Base-by-base conservation (phyloP, 2,329 filamentous ascomycete species). In the Penicillium expansum region DNA sequence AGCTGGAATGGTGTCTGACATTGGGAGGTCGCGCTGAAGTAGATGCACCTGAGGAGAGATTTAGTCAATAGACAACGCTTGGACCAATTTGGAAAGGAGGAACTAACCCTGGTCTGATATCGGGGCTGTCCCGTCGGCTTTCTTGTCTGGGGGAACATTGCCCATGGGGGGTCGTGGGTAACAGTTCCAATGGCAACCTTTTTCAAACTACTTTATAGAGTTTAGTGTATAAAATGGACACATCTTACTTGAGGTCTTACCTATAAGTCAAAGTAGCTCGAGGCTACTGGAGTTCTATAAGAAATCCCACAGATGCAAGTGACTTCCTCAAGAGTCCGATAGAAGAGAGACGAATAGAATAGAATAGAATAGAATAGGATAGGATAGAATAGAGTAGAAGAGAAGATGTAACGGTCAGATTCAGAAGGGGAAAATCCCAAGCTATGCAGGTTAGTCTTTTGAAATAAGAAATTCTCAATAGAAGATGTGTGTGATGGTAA, bases 141-240 rank as follows among this genome's bases (percentile, higher is more conserved):
- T 52, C 47, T 60, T 65, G 32, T 57, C 60, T 52, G 66, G 48
- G 56, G 65, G 55, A 64, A 58, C 69, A 69, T 71, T 62, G 55
- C 65, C 66, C 69, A 71, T 71, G 64, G 60, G 51, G 64, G 64
- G 39, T 56, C 57, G 57, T 52, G 57, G 18, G 44, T 27, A 20
- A 24, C 22, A 7, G 18, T 22, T 47, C 5, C 18, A 33, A 33
- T 47, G 22, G 29, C 1, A 44, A 11, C 24, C 24, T 7, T 29
- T 43, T 33, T 22, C 18, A 7, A 33, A 33, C 44, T 33, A 47
- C 44, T 27, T 29, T 29, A 24, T 11, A 13, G 14, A 11, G 1
- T 35, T 52, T 27, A 52, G 49, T 35, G 29, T 13, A 22, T 27
- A 18, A 24, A 39, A 14, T 32, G 41, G 20, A 47, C 24, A 43